Base-by-base conservation (phyloP, 768 basidiomycete species). In the Boletus pseudo-olivaceus region DNA sequence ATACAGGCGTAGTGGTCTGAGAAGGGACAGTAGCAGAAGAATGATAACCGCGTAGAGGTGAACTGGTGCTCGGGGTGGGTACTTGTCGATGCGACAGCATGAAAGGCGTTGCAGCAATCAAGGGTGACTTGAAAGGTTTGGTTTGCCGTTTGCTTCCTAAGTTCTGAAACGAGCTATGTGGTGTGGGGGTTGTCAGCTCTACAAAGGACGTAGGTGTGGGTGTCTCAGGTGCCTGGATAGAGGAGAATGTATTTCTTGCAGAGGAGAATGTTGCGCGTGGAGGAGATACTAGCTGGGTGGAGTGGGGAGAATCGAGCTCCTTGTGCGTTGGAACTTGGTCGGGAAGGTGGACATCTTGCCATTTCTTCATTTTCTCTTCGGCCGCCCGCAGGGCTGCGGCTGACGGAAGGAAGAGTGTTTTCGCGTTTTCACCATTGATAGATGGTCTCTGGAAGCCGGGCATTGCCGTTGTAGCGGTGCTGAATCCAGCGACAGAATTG, bases 321-420 rank as follows among this genome's bases (percentile, higher is more conserved):
- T 38, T 58, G 11, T 71, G 68, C 2, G 74, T 69, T 0, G 58
- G 54, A 15, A 46, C 42, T n/a, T 51, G 53, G 40, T 55, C 54
- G 7, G 53, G 53, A 29, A 20, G 14, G 56, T 27, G 43, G n/a
- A 71, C 68, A n/a, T 76, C 71, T 35, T 74, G 67, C 82, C 82
- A 84, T 26, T 73, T 70, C 27, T 69, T 72, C 63, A 84, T 72
- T 58, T 74, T 80, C 40, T 77, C 77, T 67, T 78, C 69, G 1
- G 85, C 86, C 59, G 76, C 77, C 8, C 75, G 78, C 8, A 87
- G 64, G 1, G 86, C 82, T 23, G 71, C 70, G 32, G 71, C 73
- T 6, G 85, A 86, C 1, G 85, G 85, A 19, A 83, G 62, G 10
- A 75, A 58, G n/a, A 72, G 69, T 39, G 77, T 72, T 11, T 72